A percentile compares a stretch with the other conserved stretches of the same genome.
Evolutionary conservation across 108 stramenopile genomes (phyloP).

Genomic region (Chaetoceros tenuissimus): DNA sequence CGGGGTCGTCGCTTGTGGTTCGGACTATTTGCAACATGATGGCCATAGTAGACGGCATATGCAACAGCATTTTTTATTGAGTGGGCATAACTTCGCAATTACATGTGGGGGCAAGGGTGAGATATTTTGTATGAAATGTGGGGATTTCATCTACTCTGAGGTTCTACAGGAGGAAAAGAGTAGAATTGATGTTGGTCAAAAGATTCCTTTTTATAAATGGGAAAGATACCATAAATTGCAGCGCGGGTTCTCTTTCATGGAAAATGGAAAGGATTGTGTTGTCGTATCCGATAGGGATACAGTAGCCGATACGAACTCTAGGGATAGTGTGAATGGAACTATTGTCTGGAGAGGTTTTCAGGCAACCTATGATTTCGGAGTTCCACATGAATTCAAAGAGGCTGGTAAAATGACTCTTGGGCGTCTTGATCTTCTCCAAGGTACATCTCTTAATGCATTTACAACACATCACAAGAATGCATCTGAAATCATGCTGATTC

Average conservation of each 20-base stretch:
- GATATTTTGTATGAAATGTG: conserved; percentile 65
- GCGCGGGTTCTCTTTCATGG: conserved; percentile 63
- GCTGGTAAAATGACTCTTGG: conserved; percentile 33
- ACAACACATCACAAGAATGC: conserved; percentile 8
- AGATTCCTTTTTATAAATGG: conserved; percentile 51
- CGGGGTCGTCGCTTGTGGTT: conserved; percentile 44
- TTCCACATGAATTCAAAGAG: conserved; percentile 42
- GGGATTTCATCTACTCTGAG: conserved; percentile 57
- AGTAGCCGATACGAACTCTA: too few relatives aligned
- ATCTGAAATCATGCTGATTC: conserved; percentile 10
- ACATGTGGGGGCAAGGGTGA: conserved; percentile 51
- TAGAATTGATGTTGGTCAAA: conserved; percentile 39
- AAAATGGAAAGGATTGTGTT: too few relatives aligned
- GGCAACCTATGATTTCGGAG: conserved; percentile 56
- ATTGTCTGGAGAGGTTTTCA: conserved; percentile 66
- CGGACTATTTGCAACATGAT: conserved; percentile 17
- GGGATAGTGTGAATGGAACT: conserved; percentile 47
- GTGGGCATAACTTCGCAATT: conserved; percentile 64
- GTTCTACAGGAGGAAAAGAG: conserved; percentile 68
- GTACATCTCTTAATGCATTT: neutral
- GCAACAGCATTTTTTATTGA: conserved; percentile 45
- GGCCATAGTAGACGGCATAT: conserved; percentile 41
- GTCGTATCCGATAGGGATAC: too few relatives aligned
- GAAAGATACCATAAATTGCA: conserved; percentile 35
- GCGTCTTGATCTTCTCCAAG: conserved; percentile 9